These are phyloP conservation scores for Vitis riparia DNA, from an alignment of 164 flowering plant species.

Conservation along the genomic window DNA sequence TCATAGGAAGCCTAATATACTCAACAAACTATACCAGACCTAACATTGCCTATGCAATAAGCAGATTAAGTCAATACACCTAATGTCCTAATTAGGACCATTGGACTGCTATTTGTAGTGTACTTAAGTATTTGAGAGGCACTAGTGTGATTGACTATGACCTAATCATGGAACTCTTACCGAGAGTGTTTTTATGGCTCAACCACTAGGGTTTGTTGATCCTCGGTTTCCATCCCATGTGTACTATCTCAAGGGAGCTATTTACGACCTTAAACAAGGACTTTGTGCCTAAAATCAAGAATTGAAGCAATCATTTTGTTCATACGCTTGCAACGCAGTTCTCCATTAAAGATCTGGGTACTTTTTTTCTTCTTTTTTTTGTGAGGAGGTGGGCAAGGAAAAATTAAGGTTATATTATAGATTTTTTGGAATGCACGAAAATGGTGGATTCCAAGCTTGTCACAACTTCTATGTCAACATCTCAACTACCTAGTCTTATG, in stretches of 20 bases:
- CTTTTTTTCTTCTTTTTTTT: not conserved
- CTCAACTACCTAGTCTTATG: not conserved
- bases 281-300: not conserved
- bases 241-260: not conserved
- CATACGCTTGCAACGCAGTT: not conserved
- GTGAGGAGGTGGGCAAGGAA: too few relatives aligned
- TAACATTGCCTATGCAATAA: too few relatives aligned
- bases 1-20: too few relatives aligned
- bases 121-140: too few relatives aligned
- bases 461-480: not conserved
- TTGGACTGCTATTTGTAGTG: too few relatives aligned
- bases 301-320: not conserved
- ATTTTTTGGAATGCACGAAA: not conserved
- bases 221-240: not conserved
- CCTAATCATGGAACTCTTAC: not conserved
- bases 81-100: too few relatives aligned
- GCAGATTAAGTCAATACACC: too few relatives aligned
- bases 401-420: not conserved
- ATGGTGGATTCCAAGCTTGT: not conserved
- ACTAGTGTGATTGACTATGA: too few relatives aligned
- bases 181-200: not conserved
- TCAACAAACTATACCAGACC: too few relatives aligned
- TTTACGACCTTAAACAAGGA: not conserved
- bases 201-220: not conserved
- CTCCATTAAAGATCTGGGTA: not conserved